Evolutionary conservation across 202 grass and related monocot species (phyloP), one percentile per base, ranked within the genome.

Genomic region (Elaeis oleifera): DNA sequence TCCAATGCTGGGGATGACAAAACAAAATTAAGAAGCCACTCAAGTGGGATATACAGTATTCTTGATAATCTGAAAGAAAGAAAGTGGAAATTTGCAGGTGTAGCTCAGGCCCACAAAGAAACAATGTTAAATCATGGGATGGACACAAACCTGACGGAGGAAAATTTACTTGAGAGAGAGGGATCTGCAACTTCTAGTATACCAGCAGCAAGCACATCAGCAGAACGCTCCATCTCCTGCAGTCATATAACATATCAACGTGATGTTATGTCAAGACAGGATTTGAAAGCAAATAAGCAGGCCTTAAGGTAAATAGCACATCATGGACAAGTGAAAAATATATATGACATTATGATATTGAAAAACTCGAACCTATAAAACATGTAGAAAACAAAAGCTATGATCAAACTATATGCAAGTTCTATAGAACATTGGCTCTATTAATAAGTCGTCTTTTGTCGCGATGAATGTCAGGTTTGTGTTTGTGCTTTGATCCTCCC

Each of bases 181-280:
- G 88, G 88, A 78, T 99, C 76, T 16, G 85, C 68, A 64, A 99
- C 82, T 81, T 99, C 82, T 66, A 99, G 77, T 74, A 99, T 82
- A 82, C 94, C 94, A 71, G 94, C 84, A 25, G 94, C 90, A 69
- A 99, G 74, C 36, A 99, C 82, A 89, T 99, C 88, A 44, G 88
- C 88, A 80, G 94, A 92, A 19, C 85, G 94, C 56, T 92, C 94
- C 94, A 99, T 99, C 75, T 99, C 94, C 88, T 99, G 63, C 60
- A 79, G 26, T 39, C 21, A 44, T 44, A 44, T 44, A 44, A 44
- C 36, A 44, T 44, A 44, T 0, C 13, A 11, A 44, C 2, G 0
- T 13, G 36, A 14, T 13, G 11, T 44, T 44, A 44, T 44, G 8
- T 2, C 36, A 44, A 44, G 36, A 44, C 2, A 44, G 13, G 36